Evolutionary conservation across 176 grass and related monocot genomes (phyloP).

Genomic region (Pharus latifolius): DNA sequence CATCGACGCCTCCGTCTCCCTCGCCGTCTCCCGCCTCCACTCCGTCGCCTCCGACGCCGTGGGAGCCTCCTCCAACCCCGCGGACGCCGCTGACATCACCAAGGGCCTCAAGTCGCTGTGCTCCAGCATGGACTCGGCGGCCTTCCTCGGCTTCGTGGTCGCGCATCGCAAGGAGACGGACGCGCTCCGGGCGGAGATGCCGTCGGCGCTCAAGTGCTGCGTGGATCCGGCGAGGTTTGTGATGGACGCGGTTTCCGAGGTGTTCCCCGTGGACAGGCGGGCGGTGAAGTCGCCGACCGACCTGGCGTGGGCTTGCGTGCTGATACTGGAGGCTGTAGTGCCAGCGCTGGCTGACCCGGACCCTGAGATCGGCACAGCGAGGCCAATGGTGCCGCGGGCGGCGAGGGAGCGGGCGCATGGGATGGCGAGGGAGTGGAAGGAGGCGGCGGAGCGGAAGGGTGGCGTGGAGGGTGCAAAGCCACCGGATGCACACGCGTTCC

Average conservation of each 20-base stretch:
- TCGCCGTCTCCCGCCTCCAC: conserved; percentile 34
- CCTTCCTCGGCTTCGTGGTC: conserved; percentile 50
- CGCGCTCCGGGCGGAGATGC: conserved; percentile 42
- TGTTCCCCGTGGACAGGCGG: conserved; percentile 59
- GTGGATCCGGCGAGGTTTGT: conserved; percentile 67
- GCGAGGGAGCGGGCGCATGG: conserved; percentile 40
- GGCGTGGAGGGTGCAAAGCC: conserved; percentile 64
- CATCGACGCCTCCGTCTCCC: conserved; percentile 43
- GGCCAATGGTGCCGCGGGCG: conserved; percentile 40
- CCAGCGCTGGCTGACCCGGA: conserved; percentile 58
- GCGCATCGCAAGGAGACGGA: conserved; percentile 70
- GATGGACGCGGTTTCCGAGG: conserved; percentile 46
- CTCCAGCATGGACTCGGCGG: conserved; percentile 45
- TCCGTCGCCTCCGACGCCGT: conserved; percentile 22
- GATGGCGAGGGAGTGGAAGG: conserved; percentile 68
- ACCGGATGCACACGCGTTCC: conserved; percentile 61
- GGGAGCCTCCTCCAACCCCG: not conserved
- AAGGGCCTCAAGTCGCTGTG: conserved; percentile 36
- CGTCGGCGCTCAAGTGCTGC: conserved; percentile 47
- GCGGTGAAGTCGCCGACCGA: conserved; percentile 48
- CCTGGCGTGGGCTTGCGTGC: conserved; percentile 69
- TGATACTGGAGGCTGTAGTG: conserved; percentile 61
- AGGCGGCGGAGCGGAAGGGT: conserved; percentile 39
- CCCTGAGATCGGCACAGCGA: conserved; percentile 36
- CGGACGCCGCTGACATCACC: conserved; percentile 1